phyloP scores from a whole-genome alignment of 306 rosid species.

The Quercus cerris region DNA sequence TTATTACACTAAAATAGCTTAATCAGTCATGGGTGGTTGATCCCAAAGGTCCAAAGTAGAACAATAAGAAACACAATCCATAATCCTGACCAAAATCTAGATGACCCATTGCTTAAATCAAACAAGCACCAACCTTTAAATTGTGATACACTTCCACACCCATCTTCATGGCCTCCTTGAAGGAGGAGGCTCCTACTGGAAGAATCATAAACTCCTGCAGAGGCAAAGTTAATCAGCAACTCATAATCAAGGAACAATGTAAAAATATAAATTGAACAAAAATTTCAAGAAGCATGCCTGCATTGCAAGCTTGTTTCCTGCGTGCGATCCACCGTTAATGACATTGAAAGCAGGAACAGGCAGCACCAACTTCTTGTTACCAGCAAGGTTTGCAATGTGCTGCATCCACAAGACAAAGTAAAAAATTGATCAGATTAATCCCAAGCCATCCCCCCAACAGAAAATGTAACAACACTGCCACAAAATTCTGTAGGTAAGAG shows the following conservation, averaged over 20 bases:
- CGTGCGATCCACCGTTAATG: conserved; percentile 98
- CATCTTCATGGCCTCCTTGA: conserved; percentile 99
- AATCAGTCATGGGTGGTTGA: neutral
- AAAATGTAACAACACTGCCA: no score
- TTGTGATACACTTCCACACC: conserved; percentile 98
- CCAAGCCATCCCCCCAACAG: neutral
- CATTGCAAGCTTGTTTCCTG: conserved; percentile 99
- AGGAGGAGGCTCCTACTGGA: conserved; percentile 90
- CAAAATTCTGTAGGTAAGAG: no score
- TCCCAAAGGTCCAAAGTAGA: conserved; percentile 7
- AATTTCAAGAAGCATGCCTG: conserved; percentile 52
- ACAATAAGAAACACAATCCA: neutral
- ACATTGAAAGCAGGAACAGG: conserved; percentile 99
- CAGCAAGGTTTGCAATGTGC: conserved; percentile 97
- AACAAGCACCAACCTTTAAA: conserved; percentile 61
- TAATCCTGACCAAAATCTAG: neutral
- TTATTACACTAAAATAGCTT: neutral
- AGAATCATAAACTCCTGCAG: conserved; percentile 98
- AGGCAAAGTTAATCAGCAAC: conserved; percentile 12
- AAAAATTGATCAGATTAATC: conserved; percentile 10
- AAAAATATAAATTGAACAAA: neutral
- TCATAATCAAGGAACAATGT: neutral
- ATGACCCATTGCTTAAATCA: neutral
- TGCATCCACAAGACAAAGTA: conserved; percentile 39
- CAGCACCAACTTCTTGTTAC: conserved; percentile 79